Conservation (phyloP, 352 stramenopile species). For the Phytopythium aichiense region DNA sequence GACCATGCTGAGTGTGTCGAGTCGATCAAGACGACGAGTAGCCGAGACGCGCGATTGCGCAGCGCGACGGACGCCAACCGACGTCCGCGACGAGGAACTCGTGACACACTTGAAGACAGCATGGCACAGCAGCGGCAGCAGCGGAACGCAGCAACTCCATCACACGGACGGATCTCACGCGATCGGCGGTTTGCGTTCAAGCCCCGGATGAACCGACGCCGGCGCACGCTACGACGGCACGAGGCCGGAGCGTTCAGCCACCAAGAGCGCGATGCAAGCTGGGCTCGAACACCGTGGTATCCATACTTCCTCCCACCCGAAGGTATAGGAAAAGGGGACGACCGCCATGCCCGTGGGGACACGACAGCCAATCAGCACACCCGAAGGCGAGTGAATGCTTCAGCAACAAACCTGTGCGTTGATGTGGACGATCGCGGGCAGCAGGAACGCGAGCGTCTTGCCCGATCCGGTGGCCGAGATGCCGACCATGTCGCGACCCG, state of each 20-base stretch:
- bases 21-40: not conserved
- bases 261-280: constrained; percentile 4
- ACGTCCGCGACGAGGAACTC: not conserved
- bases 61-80: not conserved
- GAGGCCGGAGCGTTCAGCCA: not conserved
- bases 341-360: not conserved
- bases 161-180: not conserved
- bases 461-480: constrained; percentile 97
- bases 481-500: constrained; percentile 98
- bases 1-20: constrained; percentile 6
- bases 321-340: not conserved
- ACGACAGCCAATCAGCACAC: not conserved
- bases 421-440: constrained; percentile 99
- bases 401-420: constrained; percentile 96
- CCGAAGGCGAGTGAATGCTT: constrained; percentile 10
- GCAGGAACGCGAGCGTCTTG: constrained; percentile 98
- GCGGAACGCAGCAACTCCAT: constrained; percentile 6
- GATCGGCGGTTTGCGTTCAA: not conserved
- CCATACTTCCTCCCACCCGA: constrained; percentile 6
- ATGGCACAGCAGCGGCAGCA: constrained; percentile 4
- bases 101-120: constrained; percentile 3
- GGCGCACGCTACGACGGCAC: constrained; percentile 1
- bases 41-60: not conserved
- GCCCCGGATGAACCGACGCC: not conserved
- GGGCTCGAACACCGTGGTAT: constrained; percentile 7